phyloP scores from a whole-genome alignment of 352 stramenopile species.

The Globisporangium radiosum region DNA sequence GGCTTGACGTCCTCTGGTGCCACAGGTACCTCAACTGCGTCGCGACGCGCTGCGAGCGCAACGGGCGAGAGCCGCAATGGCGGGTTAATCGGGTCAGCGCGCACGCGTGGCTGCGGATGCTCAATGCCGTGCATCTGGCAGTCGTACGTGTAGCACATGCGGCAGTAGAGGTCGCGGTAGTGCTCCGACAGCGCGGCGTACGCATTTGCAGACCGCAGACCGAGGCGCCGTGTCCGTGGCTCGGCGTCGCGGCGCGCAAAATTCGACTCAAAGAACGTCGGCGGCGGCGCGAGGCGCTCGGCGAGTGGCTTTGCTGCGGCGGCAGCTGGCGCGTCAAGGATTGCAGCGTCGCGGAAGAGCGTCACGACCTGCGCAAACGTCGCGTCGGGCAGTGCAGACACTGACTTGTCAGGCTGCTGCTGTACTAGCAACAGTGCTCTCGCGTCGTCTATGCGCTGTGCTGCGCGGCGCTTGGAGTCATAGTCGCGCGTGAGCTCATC shows the following conservation, averaged over 20 bases:
- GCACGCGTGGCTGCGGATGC: constrained; percentile 49
- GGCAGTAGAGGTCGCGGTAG: constrained; percentile 90
- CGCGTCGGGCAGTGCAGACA: background rate
- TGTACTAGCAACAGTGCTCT: constrained; percentile 22
- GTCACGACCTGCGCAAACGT: constrained; percentile 16
- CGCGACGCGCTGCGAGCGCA: constrained; percentile 1
- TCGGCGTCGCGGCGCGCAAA: constrained; percentile 10
- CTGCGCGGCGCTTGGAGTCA: constrained; percentile 29
- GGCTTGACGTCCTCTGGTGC: background rate
- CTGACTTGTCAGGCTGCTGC: background rate
- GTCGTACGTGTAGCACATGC: constrained; percentile 91
- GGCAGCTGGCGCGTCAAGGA: constrained; percentile 14
- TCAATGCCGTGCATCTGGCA: constrained; percentile 88
- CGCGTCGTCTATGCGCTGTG: constrained; percentile 35
- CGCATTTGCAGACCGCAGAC: constrained; percentile 29
- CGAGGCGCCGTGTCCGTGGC: constrained; percentile 5
- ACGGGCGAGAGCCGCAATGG: constrained; percentile 34
- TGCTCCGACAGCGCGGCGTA: constrained; percentile 79
- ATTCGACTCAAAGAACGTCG: constrained; percentile 71
- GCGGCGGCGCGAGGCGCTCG: constrained; percentile 38
- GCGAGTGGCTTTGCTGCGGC: constrained; percentile 16
- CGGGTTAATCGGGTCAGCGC: constrained; percentile 61
- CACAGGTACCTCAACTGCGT: background rate
- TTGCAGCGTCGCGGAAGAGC: constrained; percentile 27
- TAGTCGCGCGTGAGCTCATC: constrained; percentile 61